phyloP scores from a whole-genome alignment of 2,329 filamentous ascomycete genomes.

The Gnomoniopsis smithogilvyi region DNA sequence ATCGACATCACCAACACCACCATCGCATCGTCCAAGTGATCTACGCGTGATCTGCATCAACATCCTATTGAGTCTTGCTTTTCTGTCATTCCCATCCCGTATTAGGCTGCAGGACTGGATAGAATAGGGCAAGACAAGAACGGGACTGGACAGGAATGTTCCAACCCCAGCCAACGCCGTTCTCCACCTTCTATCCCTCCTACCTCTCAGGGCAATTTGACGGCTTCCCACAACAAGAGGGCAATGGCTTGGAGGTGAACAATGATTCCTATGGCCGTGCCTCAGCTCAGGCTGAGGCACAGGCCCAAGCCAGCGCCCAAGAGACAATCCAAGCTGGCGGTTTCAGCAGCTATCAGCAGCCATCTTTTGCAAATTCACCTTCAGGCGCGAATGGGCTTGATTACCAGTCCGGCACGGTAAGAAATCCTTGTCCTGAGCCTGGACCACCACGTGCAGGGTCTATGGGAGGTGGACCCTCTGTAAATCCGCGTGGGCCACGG shows the following conservation, averaged over 20 bases:
- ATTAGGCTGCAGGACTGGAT: background rate
- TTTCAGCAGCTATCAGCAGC: conserved; percentile 21
- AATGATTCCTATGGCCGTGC: conserved; percentile 22
- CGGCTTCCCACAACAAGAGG: conserved; percentile 14
- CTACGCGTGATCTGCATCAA: background rate
- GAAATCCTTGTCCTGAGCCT: background rate
- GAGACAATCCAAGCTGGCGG: conserved; percentile 13
- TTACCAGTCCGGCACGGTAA: background rate
- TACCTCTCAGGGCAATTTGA: conserved; percentile 23
- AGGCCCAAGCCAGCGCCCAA: background rate
- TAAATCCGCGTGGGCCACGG: background rate
- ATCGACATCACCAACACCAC: background rate
- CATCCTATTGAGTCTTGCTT: background rate
- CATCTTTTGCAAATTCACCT: background rate
- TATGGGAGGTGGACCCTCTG: background rate
- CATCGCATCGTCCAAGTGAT: background rate
- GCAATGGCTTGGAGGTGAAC: conserved; percentile 36
- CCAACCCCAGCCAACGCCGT: conserved; percentile 50
- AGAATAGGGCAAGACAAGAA: background rate
- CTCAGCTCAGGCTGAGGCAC: background rate
- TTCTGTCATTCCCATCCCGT: background rate
- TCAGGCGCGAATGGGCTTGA: background rate
- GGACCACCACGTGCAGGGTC: background rate
- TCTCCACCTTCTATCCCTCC: conserved; percentile 30
- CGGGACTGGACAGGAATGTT: conserved; percentile 42